Evolutionary conservation across 495 filamentous ascomycete genomes (phyloP).

Genomic region (Hypoxylon subgilvum): DNA sequence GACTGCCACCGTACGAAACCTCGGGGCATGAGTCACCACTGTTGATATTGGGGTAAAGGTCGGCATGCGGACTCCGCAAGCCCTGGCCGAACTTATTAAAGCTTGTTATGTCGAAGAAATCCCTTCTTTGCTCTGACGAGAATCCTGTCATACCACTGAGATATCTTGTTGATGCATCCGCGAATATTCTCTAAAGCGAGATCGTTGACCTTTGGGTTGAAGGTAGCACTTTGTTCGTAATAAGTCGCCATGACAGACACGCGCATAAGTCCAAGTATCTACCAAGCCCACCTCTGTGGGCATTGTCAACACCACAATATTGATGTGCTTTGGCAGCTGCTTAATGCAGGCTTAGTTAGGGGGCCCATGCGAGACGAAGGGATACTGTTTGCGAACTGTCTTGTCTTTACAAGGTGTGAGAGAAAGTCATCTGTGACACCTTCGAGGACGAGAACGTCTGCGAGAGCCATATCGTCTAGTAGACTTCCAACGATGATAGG

Average conservation of each 20-base stretch:
- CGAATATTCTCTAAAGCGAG: constrained; percentile 53
- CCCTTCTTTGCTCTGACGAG: constrained; percentile 51
- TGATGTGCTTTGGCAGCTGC: constrained; percentile 60
- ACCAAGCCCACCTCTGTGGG: constrained; percentile 44
- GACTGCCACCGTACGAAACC: constrained; percentile 57
- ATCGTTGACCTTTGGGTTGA: constrained; percentile 57
- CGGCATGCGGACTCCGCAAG: background rate
- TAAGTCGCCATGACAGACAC: constrained; percentile 41
- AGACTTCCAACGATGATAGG: constrained; percentile 55
- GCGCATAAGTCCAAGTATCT: constrained; percentile 52
- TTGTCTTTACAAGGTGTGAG: constrained; percentile 53
- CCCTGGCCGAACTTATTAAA: constrained; percentile 58
- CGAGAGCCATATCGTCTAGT: constrained; percentile 41
- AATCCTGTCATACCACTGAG: constrained; percentile 65
- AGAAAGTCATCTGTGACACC: constrained; percentile 66
- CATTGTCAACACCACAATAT: constrained; percentile 57
- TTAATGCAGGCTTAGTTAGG: constrained; percentile 52
- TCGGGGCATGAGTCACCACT: background rate
- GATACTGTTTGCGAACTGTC: constrained; percentile 53
- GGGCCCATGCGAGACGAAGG: constrained; percentile 58
- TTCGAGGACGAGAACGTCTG: constrained; percentile 61
- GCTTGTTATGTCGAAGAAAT: constrained; percentile 39
- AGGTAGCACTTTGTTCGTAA: constrained; percentile 63
- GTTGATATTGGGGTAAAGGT: background rate
- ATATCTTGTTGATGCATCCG: constrained; percentile 51